Evolutionary conservation across 345 rosid species (phyloP), one percentile per base, ranked within the genome.

Genomic region (Rubroshorea leprosula): DNA sequence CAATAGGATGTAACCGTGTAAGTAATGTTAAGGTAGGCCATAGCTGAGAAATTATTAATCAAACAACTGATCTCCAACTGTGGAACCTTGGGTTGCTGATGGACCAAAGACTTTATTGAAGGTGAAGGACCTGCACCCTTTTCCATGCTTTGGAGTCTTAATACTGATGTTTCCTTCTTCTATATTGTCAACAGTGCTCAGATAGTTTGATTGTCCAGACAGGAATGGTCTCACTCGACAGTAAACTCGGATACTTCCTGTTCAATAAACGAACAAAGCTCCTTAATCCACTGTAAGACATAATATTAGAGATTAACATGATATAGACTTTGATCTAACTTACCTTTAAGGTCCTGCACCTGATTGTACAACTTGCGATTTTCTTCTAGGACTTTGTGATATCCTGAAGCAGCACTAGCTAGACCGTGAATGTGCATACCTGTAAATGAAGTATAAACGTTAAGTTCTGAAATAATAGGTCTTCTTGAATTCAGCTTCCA

Each of bases 321-420:
- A 63, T 16, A 49, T 5, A 19, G 49, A 48, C 57, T 41, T 65
- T 56, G 45, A 54, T 35, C 55, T 35, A 66, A 23, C 68, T 57
- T 64, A 84, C 99, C 99, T 74, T 86, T 93, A 55, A 93, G 99
- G 62, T 93, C 99, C 69, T 89, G 97, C 63, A 93, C 97, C 64
- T 83, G 91, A 72, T 89, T 93, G 73, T 93, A 93, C 17, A 93
- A 84, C 71, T 82, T 93, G 47, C 99, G 89, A 68, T 93, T 93
- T 69, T 93, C 99, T 62, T 89, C 96, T 54, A 89, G 82, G 69
- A 93, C 96, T 65, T 80, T 79, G 58, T 89, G 96, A 69, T 93
- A 93, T 58, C 99, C 89, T 31, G 94, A 86, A 61, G 96, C 97
- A 68, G 99, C 99, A 76, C 83, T 83, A 60, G 96, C 89, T 61